Evolutionary conservation across 345 rosid genomes (phyloP).

Genomic region (Heritiera fomes): DNA sequence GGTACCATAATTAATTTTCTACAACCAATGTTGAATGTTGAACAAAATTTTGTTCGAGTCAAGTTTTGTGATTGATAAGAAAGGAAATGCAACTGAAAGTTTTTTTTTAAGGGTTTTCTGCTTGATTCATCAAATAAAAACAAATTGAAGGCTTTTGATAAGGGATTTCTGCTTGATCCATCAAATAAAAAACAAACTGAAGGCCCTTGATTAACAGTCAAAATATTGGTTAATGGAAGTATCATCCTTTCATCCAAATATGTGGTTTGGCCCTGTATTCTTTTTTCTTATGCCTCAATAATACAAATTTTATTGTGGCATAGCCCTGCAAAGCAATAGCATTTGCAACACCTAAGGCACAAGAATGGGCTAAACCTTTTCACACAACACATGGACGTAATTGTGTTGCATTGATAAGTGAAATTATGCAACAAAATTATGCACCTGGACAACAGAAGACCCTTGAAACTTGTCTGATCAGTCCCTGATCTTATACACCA

Average conservation of each 20-base stretch:
- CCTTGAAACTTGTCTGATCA: conserved; percentile 52
- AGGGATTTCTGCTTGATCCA: conserved; percentile 5
- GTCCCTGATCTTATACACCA: conserved; percentile 77
- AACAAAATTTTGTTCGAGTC: not conserved
- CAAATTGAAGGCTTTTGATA: not conserved
- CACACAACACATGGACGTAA: not conserved
- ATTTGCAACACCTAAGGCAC: not conserved
- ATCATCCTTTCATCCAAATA: not conserved
- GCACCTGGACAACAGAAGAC: conserved; percentile 83
- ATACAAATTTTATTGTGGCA: not conserved
- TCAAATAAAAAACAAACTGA: not conserved
- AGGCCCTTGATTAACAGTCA: not conserved
- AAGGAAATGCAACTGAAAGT: not conserved
- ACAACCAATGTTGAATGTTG: not conserved
- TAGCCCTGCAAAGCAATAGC: not conserved
- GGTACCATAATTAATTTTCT: not conserved
- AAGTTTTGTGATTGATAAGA: conserved; percentile 6
- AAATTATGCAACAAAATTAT: conserved; percentile 20
- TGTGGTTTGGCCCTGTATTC: not conserved
- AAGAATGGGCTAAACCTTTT: not conserved
- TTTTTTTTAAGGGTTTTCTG: not conserved
- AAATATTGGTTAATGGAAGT: not conserved
- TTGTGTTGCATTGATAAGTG: not conserved
- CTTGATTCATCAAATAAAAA: conserved; percentile 5
- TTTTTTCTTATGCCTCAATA: not conserved